Evolutionary conservation across 2,329 filamentous ascomycete genomes (phyloP).

Genomic region (Fusarium paranaense): DNA sequence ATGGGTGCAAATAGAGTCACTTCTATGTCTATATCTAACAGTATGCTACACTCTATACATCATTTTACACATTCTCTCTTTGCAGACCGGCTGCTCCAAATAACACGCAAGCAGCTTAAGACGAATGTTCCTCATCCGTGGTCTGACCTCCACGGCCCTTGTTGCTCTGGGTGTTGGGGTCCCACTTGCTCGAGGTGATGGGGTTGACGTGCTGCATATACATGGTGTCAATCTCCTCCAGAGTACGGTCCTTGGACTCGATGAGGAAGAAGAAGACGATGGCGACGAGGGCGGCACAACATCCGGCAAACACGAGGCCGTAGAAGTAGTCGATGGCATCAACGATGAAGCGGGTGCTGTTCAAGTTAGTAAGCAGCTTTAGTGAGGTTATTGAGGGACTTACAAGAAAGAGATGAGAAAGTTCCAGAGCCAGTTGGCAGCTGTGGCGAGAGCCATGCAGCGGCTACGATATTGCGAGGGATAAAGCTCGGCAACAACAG

Average conservation of each 20-base stretch:
- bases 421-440: conserved; percentile 74
- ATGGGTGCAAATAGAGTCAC: background rate
- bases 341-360: conserved; percentile 77
- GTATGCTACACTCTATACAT: background rate
- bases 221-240: conserved; percentile 85
- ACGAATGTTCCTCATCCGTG: conserved; percentile 35
- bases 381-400: conserved; percentile 3
- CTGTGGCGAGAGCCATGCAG: conserved; percentile 68
- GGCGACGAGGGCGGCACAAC: conserved; percentile 70
- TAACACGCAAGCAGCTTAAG: conserved; percentile 4
- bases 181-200: conserved; percentile 55
- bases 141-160: conserved; percentile 30
- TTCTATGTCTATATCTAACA: background rate
- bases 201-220: conserved; percentile 68
- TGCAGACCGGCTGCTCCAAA: background rate
- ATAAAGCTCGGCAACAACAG: conserved; percentile 73
- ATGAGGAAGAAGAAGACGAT: conserved; percentile 83
- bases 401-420: conserved; percentile 66
- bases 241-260: conserved; percentile 76
- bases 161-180: conserved; percentile 8
- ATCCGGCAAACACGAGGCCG: conserved; percentile 78
- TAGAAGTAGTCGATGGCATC: conserved; percentile 76
- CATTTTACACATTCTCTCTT: background rate
- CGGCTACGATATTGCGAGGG: conserved; percentile 66
- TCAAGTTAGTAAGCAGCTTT: conserved; percentile 33